Evolutionary conservation across 176 grass and related monocot genomes (phyloP), one percentile per base, ranked within the genome.

Genomic region (Phoenix roebelenii): DNA sequence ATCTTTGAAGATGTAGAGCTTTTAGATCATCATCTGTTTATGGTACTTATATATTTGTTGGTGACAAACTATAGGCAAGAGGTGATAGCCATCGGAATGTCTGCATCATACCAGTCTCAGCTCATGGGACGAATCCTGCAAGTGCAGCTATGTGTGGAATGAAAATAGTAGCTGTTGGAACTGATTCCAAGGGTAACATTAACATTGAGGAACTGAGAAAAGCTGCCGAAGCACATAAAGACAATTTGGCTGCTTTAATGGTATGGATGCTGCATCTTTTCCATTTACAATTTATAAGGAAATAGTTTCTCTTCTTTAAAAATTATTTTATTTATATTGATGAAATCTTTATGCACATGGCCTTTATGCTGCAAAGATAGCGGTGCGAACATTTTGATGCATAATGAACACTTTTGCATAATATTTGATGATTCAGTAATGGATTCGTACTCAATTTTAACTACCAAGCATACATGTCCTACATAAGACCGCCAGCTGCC

Each of bases 91-190:
- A 98, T 74, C 79, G 94, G 16, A 71, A 98, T 78, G 94, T 98
- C 70, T 98, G 94, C 76, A 98, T 98, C 67, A 98, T 98, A 73
- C 94, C 94, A 18, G 94, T 89, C 44, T 98, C 94, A 50, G 94
- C 94, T 54, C 94, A 98, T 15, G 94, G 94, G 22, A 98, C 94
- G 50, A 98, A 98, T 60, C 94, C 94, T 52, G 94, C 94, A 66
- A 98, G 94, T 81, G 94, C 94, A 61, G 94, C 94, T 59, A 98
- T 98, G 94, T 91, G 85, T 50, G 94, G 94, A 57, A 98, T 98
- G 94, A 98, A 86, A 62, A 98, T 98, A 60, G 88, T 98, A 71
- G 85, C 94, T 65, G 85, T 98, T 22, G 94, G 94, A 70, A 98
- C 94, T 51, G 94, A 98, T 76, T 77, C 94, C 72, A 88, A 93